Base-by-base conservation (phyloP, 768 basidiomycete genomes). In the Termitomyces heimii region DNA sequence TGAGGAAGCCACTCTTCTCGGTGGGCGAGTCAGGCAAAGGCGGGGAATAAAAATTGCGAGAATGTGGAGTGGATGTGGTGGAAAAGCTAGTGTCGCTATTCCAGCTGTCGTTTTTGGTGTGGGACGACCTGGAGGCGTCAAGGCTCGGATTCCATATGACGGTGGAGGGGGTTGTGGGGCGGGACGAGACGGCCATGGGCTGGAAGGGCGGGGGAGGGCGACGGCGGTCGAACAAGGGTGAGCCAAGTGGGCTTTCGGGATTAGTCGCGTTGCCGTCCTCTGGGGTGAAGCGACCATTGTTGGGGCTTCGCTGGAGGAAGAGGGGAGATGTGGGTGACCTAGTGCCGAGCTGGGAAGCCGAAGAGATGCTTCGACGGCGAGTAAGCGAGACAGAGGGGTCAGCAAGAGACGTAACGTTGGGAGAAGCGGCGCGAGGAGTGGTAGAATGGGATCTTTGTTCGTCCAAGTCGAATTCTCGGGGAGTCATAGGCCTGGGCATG, bases 401-500 rank as follows among this genome's bases (percentile, higher is more conserved):
- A 60, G 61, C 54, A 14, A 71, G 55, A 29, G 66, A 67, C 42
- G 75, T 72, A 56, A 73, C 72, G 46, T 77, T 77, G 43, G 86
- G 86, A 0, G 87, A 86, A 18, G 84, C 84, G 18, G 91, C 90
- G 54, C 91, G 86, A 56, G 91, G 91, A 4, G 91, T 94, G 47
- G 86, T 84, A 0, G 86, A 88, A 57, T 83, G 86, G 9, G 84
- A 84, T 44, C 80, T 73, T 63, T 83, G 81, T 58, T 91, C 88
- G 54, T 92, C 90, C 29, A 78, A 67, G 48, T 92, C 92, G 32
- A 80, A 73, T 61, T 90, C 88, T 55, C 84, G 85, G n/a, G 92
- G 92, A 6, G 92, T 93, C 88, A 93, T 92, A 18, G 92, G 92
- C 42, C 92, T 77, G 22, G 89, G 88, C 92, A 94, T 94, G 12